These are phyloP conservation scores for Nakaseomyces sp. DNA, from an alignment of 1,139 yeast genomes.

Conservation along the genomic window DNA sequence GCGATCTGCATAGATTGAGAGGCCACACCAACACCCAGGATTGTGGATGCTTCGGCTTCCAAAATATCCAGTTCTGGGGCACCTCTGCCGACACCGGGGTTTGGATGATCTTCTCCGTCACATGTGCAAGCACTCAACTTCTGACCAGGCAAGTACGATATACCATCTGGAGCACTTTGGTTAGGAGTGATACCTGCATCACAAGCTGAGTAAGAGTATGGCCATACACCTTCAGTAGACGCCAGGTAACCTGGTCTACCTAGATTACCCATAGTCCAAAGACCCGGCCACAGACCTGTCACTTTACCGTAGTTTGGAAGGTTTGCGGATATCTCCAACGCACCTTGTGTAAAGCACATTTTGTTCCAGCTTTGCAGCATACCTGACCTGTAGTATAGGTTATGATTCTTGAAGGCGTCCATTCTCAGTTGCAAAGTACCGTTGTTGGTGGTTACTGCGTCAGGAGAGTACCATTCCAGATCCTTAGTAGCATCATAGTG, in stretches of 20 bases:
- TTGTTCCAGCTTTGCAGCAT: constrained; percentile 84
- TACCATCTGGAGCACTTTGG: constrained; percentile 75
- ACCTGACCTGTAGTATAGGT: constrained; percentile 68
- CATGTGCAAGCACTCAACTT: constrained; percentile 62
- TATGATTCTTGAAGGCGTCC: constrained; percentile 68
- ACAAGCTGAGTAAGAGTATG: constrained; percentile 71
- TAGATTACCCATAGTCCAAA: constrained; percentile 81
- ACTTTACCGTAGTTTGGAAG: constrained; percentile 63
- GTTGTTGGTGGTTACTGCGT: constrained; percentile 58
- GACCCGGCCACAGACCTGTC: constrained; percentile 82
- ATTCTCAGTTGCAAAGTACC: constrained; percentile 59
- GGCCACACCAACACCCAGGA: constrained; percentile 49
- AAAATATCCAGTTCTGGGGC: constrained; percentile 84
- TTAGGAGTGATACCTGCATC: constrained; percentile 89
- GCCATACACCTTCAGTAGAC: constrained; percentile 82
- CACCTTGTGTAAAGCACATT: constrained; percentile 71
- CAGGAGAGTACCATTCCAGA: constrained; percentile 85
- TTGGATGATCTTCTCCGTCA: constrained; percentile 70
- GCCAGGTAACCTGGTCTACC: constrained; percentile 80
- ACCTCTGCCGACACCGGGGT: constrained; percentile 71
- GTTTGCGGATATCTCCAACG: constrained; percentile 57
- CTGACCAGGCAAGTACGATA: constrained; percentile 73
- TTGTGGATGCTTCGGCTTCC: constrained; percentile 60
- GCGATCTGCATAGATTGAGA: constrained; percentile 81
- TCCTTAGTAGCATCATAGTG: constrained; percentile 76